Conservation (phyloP, 768 basidiomycete genomes). For the Agrocybe pediades region DNA sequence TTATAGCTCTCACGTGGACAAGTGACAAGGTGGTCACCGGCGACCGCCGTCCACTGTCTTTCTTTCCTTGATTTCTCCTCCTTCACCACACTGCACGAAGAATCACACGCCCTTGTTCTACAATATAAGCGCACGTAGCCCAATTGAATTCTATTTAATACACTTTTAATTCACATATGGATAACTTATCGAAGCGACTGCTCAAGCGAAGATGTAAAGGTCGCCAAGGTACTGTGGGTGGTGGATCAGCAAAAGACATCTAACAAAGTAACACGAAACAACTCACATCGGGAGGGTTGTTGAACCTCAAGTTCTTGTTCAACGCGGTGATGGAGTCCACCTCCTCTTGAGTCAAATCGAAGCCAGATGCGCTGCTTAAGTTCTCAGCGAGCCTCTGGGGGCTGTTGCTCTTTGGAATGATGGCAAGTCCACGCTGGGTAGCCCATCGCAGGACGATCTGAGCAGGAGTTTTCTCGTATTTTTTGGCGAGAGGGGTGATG, state of each 20-base stretch:
- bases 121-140: neutral
- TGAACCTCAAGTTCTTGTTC: slow-evolving; percentile 43
- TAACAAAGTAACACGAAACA: neutral
- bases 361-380: slow-evolving; percentile 32
- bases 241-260: neutral
- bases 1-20: too few relatives aligned
- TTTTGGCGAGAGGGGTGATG: slow-evolving; percentile 45
- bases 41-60: too few relatives aligned
- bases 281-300: slow-evolving; percentile 30
- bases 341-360: slow-evolving; percentile 58
- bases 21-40: too few relatives aligned
- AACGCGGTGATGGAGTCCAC: slow-evolving; percentile 57
- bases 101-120: neutral
- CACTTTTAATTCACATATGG: neutral
- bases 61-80: too few relatives aligned
- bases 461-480: slow-evolving; percentile 57
- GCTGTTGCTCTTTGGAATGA: slow-evolving; percentile 73
- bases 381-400: slow-evolving; percentile 52
- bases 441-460: slow-evolving; percentile 83
- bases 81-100: too few relatives aligned
- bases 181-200: neutral
- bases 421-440: slow-evolving; percentile 70
- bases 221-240: slow-evolving; percentile 26
- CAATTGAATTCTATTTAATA: neutral
- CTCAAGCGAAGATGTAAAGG: slow-evolving; percentile 27